Conservation (phyloP, 176 grass and related monocot species). For the Oryza punctata region DNA sequence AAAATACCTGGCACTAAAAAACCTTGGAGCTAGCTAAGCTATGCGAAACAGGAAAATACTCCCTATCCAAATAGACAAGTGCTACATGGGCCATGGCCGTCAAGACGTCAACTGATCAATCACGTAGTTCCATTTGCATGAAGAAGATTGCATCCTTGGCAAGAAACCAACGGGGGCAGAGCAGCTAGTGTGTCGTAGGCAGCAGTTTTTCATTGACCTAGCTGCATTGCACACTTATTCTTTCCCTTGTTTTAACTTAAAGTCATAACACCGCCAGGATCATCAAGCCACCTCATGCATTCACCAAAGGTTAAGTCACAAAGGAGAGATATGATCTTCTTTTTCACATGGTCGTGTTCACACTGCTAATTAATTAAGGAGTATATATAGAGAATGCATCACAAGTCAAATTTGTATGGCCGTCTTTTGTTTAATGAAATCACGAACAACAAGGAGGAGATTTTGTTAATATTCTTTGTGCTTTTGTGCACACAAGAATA, state of each 20-base stretch:
- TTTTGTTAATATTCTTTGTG: slow-evolving; percentile 37
- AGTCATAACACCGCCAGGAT: slow-evolving; percentile 28
- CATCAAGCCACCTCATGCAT: slow-evolving; percentile 17
- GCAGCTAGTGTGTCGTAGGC: slow-evolving; percentile 22
- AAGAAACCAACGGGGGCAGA: not conserved
- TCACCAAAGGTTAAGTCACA: slow-evolving; percentile 5
- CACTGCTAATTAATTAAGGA: slow-evolving; percentile 3
- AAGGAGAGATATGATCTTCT: slow-evolving; percentile 14
- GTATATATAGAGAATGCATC: not conserved
- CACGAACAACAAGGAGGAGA: not conserved
- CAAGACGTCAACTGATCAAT: not conserved
- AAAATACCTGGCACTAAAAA: not conserved
- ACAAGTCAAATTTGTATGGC: slow-evolving; percentile 28
- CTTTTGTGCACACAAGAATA: slow-evolving; percentile 45
- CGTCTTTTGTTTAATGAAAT: not conserved
- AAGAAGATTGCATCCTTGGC: slow-evolving; percentile 3
- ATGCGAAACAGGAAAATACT: not conserved
- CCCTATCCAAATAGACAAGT: not conserved
- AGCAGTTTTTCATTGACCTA: slow-evolving; percentile 40
- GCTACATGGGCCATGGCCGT: not conserved
- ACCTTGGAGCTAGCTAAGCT: not conserved
- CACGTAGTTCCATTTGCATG: slow-evolving; percentile 10
- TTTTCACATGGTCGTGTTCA: slow-evolving; percentile 24
- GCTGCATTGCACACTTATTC: slow-evolving; percentile 33
- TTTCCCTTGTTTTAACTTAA: slow-evolving; percentile 47